phyloP scores from a whole-genome alignment of 2,329 filamentous ascomycete species.

The Gliomastix tumulicola region DNA sequence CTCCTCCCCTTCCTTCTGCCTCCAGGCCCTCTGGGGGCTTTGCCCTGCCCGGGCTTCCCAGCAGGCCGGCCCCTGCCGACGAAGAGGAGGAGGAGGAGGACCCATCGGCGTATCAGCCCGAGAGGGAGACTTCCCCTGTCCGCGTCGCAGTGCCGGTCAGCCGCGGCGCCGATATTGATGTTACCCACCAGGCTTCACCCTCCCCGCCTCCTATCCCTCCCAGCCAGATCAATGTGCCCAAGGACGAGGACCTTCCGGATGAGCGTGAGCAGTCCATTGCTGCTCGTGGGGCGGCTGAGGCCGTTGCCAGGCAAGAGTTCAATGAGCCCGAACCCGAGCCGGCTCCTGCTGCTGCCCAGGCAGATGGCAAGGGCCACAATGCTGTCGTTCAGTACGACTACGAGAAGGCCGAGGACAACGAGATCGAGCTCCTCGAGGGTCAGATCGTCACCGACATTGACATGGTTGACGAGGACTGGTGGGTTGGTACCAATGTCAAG shows the following conservation, averaged over 20 bases:
- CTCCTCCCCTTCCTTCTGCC: conserved; percentile 41
- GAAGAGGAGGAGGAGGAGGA: conserved; percentile 50
- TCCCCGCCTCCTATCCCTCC: conserved; percentile 55
- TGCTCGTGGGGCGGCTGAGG: conserved; percentile 50
- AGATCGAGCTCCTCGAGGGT: conserved; percentile 84
- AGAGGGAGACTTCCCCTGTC: conserved; percentile 65
- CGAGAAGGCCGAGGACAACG: conserved; percentile 95
- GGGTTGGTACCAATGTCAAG: conserved; percentile 83
- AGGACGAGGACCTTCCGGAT: conserved; percentile 56
- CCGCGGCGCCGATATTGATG: conserved; percentile 49
- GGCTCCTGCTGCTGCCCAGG: conserved; percentile 27
- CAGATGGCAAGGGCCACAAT: conserved; percentile 56
- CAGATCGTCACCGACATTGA: conserved; percentile 88
- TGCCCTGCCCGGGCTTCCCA: conserved; percentile 70
- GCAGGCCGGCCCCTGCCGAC: conserved; percentile 47
- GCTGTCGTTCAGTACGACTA: conserved; percentile 91
- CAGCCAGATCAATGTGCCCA: conserved; percentile 55
- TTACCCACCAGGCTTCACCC: too few relatives aligned
- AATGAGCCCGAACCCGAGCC: conserved; percentile 21
- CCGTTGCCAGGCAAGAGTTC: conserved; percentile 37
- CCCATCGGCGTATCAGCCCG: conserved; percentile 29
- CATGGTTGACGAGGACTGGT: conserved; percentile 98
- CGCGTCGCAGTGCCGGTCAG: conserved; percentile 80
- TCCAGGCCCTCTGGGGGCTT: conserved; percentile 70
- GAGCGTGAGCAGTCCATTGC: conserved; percentile 56